phyloP scores from a whole-genome alignment of 345 rosid species.

The Murraya koenigii region DNA sequence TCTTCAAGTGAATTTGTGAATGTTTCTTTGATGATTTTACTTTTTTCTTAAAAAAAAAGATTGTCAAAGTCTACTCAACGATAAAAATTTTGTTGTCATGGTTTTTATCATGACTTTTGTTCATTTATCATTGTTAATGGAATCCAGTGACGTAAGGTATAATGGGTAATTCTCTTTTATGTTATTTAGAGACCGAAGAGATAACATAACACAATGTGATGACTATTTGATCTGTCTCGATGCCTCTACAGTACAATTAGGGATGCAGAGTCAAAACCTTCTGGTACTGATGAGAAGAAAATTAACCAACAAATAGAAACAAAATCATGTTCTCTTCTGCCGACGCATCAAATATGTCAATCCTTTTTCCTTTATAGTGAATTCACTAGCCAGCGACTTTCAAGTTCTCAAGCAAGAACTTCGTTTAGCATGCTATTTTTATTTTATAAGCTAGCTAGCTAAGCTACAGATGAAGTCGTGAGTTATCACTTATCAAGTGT shows the following conservation, averaged over 20 bases:
- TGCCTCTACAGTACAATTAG: not conserved
- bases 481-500: not conserved
- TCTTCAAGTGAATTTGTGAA: no score
- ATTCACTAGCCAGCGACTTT: no score
- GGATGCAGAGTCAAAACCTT: not conserved
- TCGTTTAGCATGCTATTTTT: no score
- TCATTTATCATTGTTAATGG: not conserved
- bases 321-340: not conserved
- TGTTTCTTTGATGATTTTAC: no score
- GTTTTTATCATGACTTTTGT: no score
- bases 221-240: not conserved
- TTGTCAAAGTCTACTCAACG: no score
- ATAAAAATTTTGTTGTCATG: no score
- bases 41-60: no score
- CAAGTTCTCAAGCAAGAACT: no score
- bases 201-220: not conserved
- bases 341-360: not conserved
- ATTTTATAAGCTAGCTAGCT: no score
- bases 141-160: not conserved
- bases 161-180: not conserved
- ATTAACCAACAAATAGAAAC: not conserved
- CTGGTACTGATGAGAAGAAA: not conserved
- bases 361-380: not conserved
- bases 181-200: not conserved
- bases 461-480: no score